Base-by-base conservation (phyloP, 179 eudicot species). In the Spergularia azorica region DNA sequence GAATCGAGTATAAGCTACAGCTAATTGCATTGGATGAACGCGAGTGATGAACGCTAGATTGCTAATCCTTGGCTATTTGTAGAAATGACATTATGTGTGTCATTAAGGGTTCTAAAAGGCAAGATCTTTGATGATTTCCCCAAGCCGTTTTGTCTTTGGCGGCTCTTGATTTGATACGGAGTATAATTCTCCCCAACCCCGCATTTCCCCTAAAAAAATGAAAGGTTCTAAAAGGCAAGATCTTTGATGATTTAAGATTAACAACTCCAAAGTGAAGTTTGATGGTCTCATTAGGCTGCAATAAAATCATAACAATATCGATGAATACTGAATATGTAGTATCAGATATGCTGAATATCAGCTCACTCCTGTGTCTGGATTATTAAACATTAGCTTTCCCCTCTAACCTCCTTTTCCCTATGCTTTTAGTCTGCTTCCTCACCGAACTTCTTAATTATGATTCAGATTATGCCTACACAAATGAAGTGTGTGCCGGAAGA, bases 401-500 rank as follows among this genome's bases (percentile, higher is more conserved):
- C 39, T 36, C 39, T 36, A 36, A 36, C 4, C 39, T 36, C 39
- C 39, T 36, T 36, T 36, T 36, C 39, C 39, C 39, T 36, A 36
- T 36, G 39, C 39, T 15, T 46, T 38, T 39, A 69, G 16, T n/a
- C 61, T 46, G 57, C n/a, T 0, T 18, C 18, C 12, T 11, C 6
- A 7, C 79, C 21, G 63, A 43, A 69, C 76, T 48, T 68, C 26
- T 75, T 20, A 67, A 48, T 46, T 79, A 65, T 59, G 69, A 50
- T 63, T 71, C 87, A 95, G 98, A 82, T 93, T 36, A 93, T 95
- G 79, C 97, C 97, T 63, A 89, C 97, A 11, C 95, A 89, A 83
- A 95, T 93, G 99, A 93, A 90, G 85, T 78, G 88, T 73, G 87
- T 93, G 86, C 89, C 90, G 65, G 97, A 87, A 77, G 98, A 93